Base-by-base conservation (phyloP, 2,329 filamentous ascomycete species). In the Mycosphaerella sp. region DNA sequence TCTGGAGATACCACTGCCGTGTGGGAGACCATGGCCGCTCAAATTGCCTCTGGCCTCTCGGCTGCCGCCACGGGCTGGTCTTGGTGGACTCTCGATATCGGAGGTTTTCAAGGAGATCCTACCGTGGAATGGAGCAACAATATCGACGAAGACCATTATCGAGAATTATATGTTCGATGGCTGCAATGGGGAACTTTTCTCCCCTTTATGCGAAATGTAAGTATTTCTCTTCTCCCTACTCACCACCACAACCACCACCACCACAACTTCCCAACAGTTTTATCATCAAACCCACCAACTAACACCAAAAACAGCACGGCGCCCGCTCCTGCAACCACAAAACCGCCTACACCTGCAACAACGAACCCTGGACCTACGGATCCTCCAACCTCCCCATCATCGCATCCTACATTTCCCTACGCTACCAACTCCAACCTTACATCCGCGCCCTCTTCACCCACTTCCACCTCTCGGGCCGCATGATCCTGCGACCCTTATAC, bases 401-500 rank as follows among this genome's bases (percentile, higher is more conserved):
- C 18, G 59, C 57, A 2, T 56, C 54, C 1, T 66, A 66, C 56
- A 66, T 66, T 49, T 49, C 60, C 16, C 57, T 66, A 8, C 55
- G 64, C 12, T 65, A 65, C 44, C 59, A 59, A 41, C 55, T 66
- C 1, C 1, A 14, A 53, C 7, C n/a, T n/a, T 71, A 71, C 53
- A 48, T 66, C 10, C 50, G 60, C 44, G 60, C 63, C 2, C 39
- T 71, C 13, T 68, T 73, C 54, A 40, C 61, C 30, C 59, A 67
- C 52, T 65, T 71, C 58, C 55, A 66, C 37, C 27, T 59, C 49
- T 62, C 62, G 10, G 66, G 68, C 3, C 47, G 65, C 1, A 65
- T 66, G 59, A 70, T 71, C 10, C 66, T 71, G 66, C 56, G 69
- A 0, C 68, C 69, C 0, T 54, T 71, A 41, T 71, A 65, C 32